Base-by-base conservation (phyloP, 129 eudicot species). In the Apium graveolens region DNA sequence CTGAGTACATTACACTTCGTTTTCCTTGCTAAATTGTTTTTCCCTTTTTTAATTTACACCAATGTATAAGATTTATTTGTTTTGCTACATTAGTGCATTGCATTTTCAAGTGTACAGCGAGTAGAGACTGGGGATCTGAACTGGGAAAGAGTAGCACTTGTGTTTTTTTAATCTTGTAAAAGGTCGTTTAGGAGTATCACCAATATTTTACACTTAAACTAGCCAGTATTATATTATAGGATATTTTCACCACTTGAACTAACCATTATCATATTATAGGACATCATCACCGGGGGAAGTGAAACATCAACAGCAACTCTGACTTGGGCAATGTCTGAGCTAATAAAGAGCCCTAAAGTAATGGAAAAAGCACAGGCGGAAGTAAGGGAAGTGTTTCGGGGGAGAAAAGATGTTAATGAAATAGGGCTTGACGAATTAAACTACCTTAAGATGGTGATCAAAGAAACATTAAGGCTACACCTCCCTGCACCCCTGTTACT, bases 391-490 rank as follows among this genome's bases (percentile, higher is more conserved):
- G 85, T 85, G 76, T 83, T 86, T 46, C 41, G 48, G 20, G 45
- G 20, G 3, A 80, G 70, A 41, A 75, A 78, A 76, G 45, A 16
- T 12, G 26, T 74, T 0, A 83, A 86, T 69, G 89, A 83, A 49
- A 60, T 80, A n/a, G 57, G 80, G 39, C 48, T 86, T 60, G 35
- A 81, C 27, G 86, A 80, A 76, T 74, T 82, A 9, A 66, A 73
- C 41, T 86, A 75, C 73, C 13, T 86, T 26, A 84, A 84, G 37
- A n/a, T 77, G 49, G 76, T 86, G 5, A 81, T 84, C 11, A 89
- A 88, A 79, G 89, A 88, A 81, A 83, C 92, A 9, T 14, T 85
- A 45, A 79, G 93, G 71, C 69, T 86, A 51, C 90, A 89, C 79
- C 88, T 90, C 41, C 80, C 90, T 14, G 66, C 80, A 9, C 93